These are phyloP conservation scores for Kazachstania bromeliacearum DNA, from an alignment of 805 yeast genomes.

Conservation along the genomic window DNA sequence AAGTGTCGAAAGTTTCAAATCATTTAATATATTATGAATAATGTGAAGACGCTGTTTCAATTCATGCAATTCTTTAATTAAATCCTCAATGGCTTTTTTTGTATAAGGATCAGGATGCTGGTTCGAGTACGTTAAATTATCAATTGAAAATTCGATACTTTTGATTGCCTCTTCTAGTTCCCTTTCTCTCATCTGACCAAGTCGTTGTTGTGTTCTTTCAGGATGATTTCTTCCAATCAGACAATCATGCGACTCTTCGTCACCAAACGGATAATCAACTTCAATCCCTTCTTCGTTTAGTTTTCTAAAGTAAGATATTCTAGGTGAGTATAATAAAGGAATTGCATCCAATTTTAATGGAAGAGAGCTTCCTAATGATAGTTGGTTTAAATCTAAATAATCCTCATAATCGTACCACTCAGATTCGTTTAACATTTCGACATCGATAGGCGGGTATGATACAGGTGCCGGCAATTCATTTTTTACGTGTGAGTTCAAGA, in stretches of 20 bases:
- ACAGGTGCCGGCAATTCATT: not conserved
- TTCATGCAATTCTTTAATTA: slow-evolving; percentile 23
- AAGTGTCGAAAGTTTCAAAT: slow-evolving; percentile 21
- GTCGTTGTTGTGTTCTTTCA: slow-evolving; percentile 41
- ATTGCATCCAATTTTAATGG: slow-evolving; percentile 36
- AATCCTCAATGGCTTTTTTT: slow-evolving; percentile 4
- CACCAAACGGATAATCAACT: slow-evolving; percentile 50
- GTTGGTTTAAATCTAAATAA: slow-evolving; percentile 56
- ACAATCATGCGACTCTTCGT: slow-evolving; percentile 46
- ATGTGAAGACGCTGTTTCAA: slow-evolving; percentile 28
- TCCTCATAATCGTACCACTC: slow-evolving; percentile 73
- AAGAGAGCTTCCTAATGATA: slow-evolving; percentile 32
- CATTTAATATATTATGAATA: slow-evolving; percentile 26
- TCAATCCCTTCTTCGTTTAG: slow-evolving; percentile 34
- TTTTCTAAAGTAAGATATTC: slow-evolving; percentile 53
- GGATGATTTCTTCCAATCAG: slow-evolving; percentile 44
- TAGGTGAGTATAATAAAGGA: slow-evolving; percentile 46
- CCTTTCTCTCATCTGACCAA: slow-evolving; percentile 34
- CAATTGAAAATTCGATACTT: slow-evolving; percentile 9
- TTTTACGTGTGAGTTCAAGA: slow-evolving; percentile 18
- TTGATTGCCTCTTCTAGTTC: slow-evolving; percentile 35
- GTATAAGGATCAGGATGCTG: not conserved
- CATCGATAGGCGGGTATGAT: not conserved
- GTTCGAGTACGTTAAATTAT: slow-evolving; percentile 2
- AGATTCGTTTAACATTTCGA: slow-evolving; percentile 9